Percentiles rank a stretch among this genome's conserved stretches.
These are phyloP conservation scores for Glycine tomentella DNA, from an alignment of 306 rosid genomes.

Conservation along the genomic window DNA sequence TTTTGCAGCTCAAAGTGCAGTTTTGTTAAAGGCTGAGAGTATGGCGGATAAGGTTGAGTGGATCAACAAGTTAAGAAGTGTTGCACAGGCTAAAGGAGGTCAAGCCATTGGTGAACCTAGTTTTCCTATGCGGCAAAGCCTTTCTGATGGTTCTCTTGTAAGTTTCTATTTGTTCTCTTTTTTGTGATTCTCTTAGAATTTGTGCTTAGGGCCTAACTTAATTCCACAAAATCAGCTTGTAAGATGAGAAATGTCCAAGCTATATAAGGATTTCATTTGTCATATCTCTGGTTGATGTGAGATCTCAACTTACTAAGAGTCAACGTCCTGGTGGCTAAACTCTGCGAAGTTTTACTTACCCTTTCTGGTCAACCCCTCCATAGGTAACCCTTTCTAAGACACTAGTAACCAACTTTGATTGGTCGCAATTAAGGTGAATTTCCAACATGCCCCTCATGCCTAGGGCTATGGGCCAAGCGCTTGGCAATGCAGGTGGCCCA, in stretches of 20 bases:
- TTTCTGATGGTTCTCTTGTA: constrained; percentile 71
- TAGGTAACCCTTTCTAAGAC: not conserved
- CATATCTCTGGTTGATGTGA: not conserved
- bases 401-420: too few species aligned
- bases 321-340: too few species aligned
- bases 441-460: too few species aligned
- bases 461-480: too few species aligned
- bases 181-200: constrained; percentile 15
- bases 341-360: not conserved
- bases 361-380: not conserved
- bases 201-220: not conserved
- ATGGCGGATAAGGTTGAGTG: constrained; percentile 65
- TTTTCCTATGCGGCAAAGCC: constrained; percentile 62
- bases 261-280: not conserved
- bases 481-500: too few species aligned
- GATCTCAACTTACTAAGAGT: too few species aligned
- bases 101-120: constrained; percentile 54
- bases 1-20: constrained; percentile 66
- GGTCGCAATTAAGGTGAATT: too few species aligned
- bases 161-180: constrained; percentile 41
- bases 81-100: constrained; percentile 61
- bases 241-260: not conserved
- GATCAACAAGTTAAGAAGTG: constrained; percentile 59
- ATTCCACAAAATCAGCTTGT: not conserved
- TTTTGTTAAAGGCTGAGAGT: constrained; percentile 69